phyloP scores from a whole-genome alignment of 208 protist species.

The Angomonas deanei region DNA sequence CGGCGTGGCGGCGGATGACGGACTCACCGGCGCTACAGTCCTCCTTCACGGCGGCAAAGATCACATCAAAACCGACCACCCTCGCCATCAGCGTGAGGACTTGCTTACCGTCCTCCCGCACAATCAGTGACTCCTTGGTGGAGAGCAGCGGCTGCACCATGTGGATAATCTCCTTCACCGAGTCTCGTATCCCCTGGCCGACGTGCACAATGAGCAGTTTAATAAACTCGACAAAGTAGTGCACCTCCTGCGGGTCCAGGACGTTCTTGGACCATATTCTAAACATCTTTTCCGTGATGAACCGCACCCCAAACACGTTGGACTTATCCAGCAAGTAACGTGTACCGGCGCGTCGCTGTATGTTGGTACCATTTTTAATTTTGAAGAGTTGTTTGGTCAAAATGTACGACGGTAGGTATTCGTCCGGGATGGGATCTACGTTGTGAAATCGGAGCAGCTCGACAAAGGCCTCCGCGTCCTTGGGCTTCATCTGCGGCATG shows the following conservation, averaged over 20 bases:
- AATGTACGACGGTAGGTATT: conserved; percentile 92
- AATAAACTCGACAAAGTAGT: conserved; percentile 98
- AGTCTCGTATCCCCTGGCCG: conserved; percentile 94
- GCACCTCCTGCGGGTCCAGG: conserved; percentile 97
- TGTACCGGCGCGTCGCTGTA: conserved; percentile 94
- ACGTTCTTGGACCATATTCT: conserved; percentile 96
- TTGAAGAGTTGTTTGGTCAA: conserved; percentile 98
- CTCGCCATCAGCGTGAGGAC: conserved; percentile 98
- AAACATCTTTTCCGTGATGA: conserved; percentile 98
- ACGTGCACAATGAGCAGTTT: conserved; percentile 98
- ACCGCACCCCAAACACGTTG: conserved; percentile 94
- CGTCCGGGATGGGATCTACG: conserved; percentile 76
- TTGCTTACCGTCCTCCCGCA: conserved; percentile 98
- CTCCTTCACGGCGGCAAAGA: conserved; percentile 97
- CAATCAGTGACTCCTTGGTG: conserved; percentile 94
- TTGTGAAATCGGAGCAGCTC: conserved; percentile 92
- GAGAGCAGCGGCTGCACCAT: conserved; percentile 99
- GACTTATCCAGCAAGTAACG: conserved; percentile 98
- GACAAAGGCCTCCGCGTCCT: conserved; percentile 96
- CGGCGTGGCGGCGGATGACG: conserved; percentile 97
- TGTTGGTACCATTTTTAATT: conserved; percentile 99
- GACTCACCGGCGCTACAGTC: conserved; percentile 98
- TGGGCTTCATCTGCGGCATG: conserved; percentile 95
- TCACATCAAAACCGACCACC: conserved; percentile 96
- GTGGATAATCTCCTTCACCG: conserved; percentile 98